Evolutionary conservation across 768 basidiomycete genomes (phyloP).

Genomic region (Ramaria rubella): DNA sequence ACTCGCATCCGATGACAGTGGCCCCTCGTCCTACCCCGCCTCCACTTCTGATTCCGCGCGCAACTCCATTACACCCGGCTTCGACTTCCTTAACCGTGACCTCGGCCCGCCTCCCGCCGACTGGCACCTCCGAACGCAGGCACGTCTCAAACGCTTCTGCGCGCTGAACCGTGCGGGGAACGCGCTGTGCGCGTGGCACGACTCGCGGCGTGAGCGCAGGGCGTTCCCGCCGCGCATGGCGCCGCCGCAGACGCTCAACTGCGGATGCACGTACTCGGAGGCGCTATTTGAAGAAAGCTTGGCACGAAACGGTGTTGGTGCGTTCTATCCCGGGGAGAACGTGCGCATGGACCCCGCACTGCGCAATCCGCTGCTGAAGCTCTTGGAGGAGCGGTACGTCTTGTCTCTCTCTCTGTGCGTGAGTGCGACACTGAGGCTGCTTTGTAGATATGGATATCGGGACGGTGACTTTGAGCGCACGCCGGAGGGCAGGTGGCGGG

Average conservation of each 20-base stretch:
- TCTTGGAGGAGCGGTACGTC: conserved; percentile 50
- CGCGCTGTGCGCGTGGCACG: conserved; percentile 86
- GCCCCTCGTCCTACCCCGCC: conserved; percentile 16
- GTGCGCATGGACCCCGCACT: conserved; percentile 88
- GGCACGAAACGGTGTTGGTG: conserved; percentile 69
- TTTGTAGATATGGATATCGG: conserved; percentile 52
- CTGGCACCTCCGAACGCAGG: conserved; percentile 70
- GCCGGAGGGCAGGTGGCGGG: conserved; percentile 56
- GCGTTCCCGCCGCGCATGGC: conserved; percentile 74
- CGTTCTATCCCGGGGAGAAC: conserved; percentile 75
- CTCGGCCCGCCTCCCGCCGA: conserved; percentile 41
- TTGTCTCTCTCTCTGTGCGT: not conserved
- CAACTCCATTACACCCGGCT: conserved; percentile 18
- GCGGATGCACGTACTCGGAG: conserved; percentile 78
- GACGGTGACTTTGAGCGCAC: conserved; percentile 85
- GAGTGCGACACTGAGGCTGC: not conserved
- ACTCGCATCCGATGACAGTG: conserved; percentile 28
- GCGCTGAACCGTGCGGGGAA: conserved; percentile 84
- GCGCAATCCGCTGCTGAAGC: conserved; percentile 68
- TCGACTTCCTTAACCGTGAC: conserved; percentile 31
- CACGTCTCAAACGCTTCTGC: conserved; percentile 65
- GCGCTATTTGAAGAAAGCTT: conserved; percentile 85
- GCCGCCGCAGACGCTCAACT: conserved; percentile 72
- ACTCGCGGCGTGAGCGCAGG: conserved; percentile 78
- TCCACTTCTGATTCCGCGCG: not conserved